A percentile compares a stretch with the other conserved stretches of the same genome.
phyloP scores from a whole-genome alignment of 805 yeast genomes.

The Candida anglica region DNA sequence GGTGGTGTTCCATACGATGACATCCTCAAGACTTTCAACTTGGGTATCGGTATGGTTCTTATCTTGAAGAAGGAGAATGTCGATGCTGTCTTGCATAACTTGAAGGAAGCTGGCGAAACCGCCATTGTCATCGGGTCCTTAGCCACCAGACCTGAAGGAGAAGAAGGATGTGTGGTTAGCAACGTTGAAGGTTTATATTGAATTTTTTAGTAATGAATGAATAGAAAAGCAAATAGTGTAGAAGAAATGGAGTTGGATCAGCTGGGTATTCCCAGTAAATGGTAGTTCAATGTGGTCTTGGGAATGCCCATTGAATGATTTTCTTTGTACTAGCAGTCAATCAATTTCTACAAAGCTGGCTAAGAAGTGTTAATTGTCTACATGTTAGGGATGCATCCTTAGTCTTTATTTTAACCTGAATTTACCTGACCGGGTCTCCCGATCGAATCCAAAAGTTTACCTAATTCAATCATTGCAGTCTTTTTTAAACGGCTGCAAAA shows the following conservation, averaged over 20 bases:
- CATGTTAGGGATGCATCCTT: no score
- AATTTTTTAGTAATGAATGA: slow-evolving; percentile 8
- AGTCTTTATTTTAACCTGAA: no score
- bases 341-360: no score
- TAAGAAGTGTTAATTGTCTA: no score
- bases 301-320: no score
- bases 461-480: no score
- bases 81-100: slow-evolving; percentile 46
- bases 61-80: slow-evolving; percentile 73
- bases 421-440: no score
- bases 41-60: slow-evolving; percentile 96
- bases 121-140: slow-evolving; percentile 51
- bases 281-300: no score
- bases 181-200: slow-evolving; percentile 40
- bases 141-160: slow-evolving; percentile 32
- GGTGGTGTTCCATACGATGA: slow-evolving; percentile 89
- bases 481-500: no score
- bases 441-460: no score
- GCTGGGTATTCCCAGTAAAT: not conserved
- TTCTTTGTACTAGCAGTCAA: no score
- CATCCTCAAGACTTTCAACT: slow-evolving; percentile 84
- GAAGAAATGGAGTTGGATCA: no score
- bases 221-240: slow-evolving; percentile 1
- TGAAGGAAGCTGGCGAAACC: slow-evolving; percentile 66
- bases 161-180: slow-evolving; percentile 59